Base-by-base conservation (phyloP, 1,139 yeast species). In the Entelexis paramagnoliae region DNA sequence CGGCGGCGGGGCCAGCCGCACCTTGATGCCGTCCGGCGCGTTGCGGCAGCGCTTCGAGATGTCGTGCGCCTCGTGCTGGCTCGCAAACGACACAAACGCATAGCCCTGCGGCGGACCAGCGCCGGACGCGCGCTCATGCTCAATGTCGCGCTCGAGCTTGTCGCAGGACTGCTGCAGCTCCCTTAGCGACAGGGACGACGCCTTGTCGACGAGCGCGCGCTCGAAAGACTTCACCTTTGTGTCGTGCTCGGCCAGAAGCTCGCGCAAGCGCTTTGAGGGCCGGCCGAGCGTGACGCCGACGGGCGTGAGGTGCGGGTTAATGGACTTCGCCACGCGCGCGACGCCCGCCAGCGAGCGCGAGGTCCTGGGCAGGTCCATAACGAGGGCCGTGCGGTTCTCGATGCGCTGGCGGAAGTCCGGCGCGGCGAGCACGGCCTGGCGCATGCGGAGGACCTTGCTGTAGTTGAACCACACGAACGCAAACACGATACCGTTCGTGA, bases 81-180 rank as follows among this genome's bases (percentile, higher is more conserved):
- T 51, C 11, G 59, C 51, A 49, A 65, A 70, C 2, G 72, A 63
- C 5, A 66, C 68, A 53, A 70, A 68, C 1, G 72, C 74, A 46
- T 66, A 70, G 3, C 19, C 56, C 48, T 39, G 55, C 51, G 16
- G 53, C 58, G 24, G 53, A 29, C 38, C 55, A 36, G 32, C 49
- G 24, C 13, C 54, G 38, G 26, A 58, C 61, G 9, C 68, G 60
- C 22, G 64, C 66, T 7, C 51, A 50, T 4, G 22, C 10, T 51
- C 54, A 28, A 69, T 66, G 36, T 58, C 56, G 14, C 58, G 51
- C 33, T 62, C 69, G n/a, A 66, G 60, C 11, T 51, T 49, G 19
- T 61, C 60, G 38, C 62, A 53, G 4, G 42, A 49, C 8, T 30
- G 5, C n/a, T 40, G 24, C n/a, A 40, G 24, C n/a, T 46, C 48